A percentile compares a stretch with the other conserved stretches of the same genome.
Conservation (phyloP, 805 yeast species). For the Ogataea pini region DNA sequence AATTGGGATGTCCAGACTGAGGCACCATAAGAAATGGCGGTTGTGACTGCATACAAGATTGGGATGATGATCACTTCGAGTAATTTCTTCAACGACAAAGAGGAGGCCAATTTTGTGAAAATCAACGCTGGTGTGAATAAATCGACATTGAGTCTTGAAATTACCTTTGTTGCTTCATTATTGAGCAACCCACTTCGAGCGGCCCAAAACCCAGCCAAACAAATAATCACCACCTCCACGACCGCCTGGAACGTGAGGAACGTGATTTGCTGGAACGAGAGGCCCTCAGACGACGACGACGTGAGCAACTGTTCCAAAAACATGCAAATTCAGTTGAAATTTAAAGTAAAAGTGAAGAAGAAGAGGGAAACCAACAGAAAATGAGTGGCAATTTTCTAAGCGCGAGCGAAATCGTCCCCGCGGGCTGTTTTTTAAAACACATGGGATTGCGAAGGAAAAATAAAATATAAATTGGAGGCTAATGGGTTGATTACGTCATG, state of each 20-base stretch:
- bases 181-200: conserved; percentile 72
- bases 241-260: conserved; percentile 89
- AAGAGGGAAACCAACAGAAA: not conserved
- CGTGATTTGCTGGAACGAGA: conserved; percentile 42
- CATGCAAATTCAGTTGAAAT: conserved; percentile 1
- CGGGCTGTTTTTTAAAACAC: not conserved
- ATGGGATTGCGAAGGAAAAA: too few relatives aligned
- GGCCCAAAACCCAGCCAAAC: conserved; percentile 83
- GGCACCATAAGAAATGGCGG: conserved; percentile 68
- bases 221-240: conserved; percentile 82
- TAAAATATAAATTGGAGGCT: too few relatives aligned
- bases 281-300: conserved; percentile 10
- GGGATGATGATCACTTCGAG: conserved; percentile 84
- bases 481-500: not conserved
- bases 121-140: conserved; percentile 94
- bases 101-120: conserved; percentile 72
- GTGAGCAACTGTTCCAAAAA: conserved; percentile 6
- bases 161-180: conserved; percentile 71
- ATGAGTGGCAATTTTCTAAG: conserved; percentile 1
- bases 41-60: conserved; percentile 76
- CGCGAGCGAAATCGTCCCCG: not conserved
- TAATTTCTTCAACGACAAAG: conserved; percentile 72
- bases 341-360: not conserved
- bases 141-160: conserved; percentile 81
- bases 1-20: conserved; percentile 56